Conservation (phyloP, 164 flowering plant genomes). For the Akebia trifoliata region DNA sequence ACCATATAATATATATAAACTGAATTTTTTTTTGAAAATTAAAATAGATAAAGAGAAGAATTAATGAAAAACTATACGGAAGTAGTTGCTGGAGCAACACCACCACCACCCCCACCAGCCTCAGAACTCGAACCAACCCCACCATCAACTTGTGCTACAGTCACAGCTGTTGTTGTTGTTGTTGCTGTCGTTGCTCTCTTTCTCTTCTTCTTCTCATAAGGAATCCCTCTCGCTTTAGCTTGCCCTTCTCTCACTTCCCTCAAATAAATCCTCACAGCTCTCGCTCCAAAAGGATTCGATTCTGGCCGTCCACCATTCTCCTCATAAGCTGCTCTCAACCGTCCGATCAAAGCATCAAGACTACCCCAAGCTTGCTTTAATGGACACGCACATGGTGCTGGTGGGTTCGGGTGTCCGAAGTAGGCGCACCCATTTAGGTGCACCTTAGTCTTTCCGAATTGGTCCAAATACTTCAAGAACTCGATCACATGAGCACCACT, state of each 20-base stretch:
- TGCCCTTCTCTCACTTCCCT: constrained; percentile 62
- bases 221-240: constrained; percentile 63
- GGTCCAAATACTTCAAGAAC: constrained; percentile 64
- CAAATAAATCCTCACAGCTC: constrained; percentile 60
- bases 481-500: constrained; percentile 73
- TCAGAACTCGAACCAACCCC: constrained; percentile 9
- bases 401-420: constrained; percentile 68
- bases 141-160: constrained; percentile 11
- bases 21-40: too few species aligned
- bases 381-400: constrained; percentile 63
- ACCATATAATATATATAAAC: not conserved
- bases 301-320: constrained; percentile 70
- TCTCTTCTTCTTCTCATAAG: constrained; percentile 73
- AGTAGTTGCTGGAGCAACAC: constrained; percentile 13
- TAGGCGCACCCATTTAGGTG: constrained; percentile 49
- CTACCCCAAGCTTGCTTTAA: constrained; percentile 77
- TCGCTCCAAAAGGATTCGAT: constrained; percentile 64
- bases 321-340: constrained; percentile 71
- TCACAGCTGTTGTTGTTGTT: constrained; percentile 9
- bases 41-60: constrained; percentile 4
- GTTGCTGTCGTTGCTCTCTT: constrained; percentile 25
- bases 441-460: constrained; percentile 73
- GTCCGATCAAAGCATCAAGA: constrained; percentile 69
- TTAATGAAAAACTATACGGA: not conserved
- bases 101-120: constrained; percentile 2